A percentile compares a stretch with the other conserved stretches of the same genome.
Conservation (phyloP, 2,329 filamentous ascomycete genomes). For the Penicillium occitanis region DNA sequence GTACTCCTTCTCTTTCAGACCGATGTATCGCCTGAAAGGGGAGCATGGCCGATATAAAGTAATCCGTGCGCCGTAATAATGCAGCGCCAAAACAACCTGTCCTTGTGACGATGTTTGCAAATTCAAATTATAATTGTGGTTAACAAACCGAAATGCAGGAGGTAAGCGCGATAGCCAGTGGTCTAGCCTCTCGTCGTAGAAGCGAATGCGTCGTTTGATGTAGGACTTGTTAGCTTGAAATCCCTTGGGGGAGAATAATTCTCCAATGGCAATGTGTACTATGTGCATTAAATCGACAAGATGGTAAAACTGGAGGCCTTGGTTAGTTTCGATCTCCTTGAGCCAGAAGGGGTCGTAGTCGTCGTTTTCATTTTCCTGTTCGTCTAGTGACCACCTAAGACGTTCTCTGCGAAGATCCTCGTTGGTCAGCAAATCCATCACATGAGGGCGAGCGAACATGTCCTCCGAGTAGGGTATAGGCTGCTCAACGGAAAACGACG, state of each 20-base stretch:
- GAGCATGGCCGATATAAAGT: conserved; percentile 46
- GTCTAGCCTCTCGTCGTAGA: conserved; percentile 34
- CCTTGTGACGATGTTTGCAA: conserved; percentile 29
- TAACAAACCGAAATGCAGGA: conserved; percentile 35
- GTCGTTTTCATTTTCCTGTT: conserved; percentile 24
- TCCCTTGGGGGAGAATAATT: conserved; percentile 41
- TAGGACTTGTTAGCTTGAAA: conserved; percentile 32
- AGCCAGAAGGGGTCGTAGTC: conserved; percentile 26
- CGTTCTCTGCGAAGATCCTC: conserved; percentile 23
- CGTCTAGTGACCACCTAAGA: conserved; percentile 33
- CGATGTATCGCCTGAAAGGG: conserved; percentile 20
- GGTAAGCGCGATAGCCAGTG: conserved; percentile 39
- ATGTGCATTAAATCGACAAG: conserved; percentile 40
- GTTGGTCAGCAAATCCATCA: conserved; percentile 13
- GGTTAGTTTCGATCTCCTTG: conserved; percentile 28
- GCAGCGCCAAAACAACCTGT: conserved; percentile 40
- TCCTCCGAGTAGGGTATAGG: conserved; percentile 42
- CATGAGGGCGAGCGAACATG: conserved; percentile 30
- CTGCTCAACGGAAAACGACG: conserved; percentile 39
- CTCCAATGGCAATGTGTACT: conserved; percentile 39
- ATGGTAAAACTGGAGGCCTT: conserved; percentile 40
- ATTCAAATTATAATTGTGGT: conserved; percentile 29
- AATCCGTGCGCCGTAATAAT: conserved; percentile 43
- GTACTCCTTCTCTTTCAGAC: conserved; percentile 14
- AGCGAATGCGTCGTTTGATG: conserved; percentile 36